A percentile compares a stretch with the other conserved stretches of the same genome.
Conservation (phyloP, 257 asterid species). For the Capsicum pubescens region DNA sequence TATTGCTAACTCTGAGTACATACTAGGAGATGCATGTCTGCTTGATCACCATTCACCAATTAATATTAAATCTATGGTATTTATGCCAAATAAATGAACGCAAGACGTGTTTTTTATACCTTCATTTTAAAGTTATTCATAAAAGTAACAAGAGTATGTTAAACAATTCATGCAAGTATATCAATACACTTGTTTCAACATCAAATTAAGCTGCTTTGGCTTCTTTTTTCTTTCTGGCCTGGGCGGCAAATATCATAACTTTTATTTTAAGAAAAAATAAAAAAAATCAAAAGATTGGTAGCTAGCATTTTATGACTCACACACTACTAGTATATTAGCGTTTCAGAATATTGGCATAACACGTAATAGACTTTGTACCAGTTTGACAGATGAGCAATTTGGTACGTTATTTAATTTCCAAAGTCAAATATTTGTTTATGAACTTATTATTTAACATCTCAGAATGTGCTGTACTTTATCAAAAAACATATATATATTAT, state of each 20-base stretch:
- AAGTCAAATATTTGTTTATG: not conserved
- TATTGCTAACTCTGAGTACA: not conserved
- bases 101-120: too few relatives aligned
- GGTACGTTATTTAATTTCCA: not conserved
- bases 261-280: too few relatives aligned
- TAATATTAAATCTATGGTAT: too few relatives aligned
- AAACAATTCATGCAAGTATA: too few relatives aligned
- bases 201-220: not conserved
- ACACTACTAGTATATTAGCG: not conserved
- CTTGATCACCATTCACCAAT: too few relatives aligned
- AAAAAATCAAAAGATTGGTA: not conserved
- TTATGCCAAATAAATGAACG: too few relatives aligned
- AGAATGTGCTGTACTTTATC: constrained; percentile 4
- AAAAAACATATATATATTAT: not conserved
- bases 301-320: constrained; percentile 11
- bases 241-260: not conserved
- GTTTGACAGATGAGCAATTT: not conserved
- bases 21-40: too few relatives aligned
- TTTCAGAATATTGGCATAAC: not conserved
- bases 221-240: not conserved
- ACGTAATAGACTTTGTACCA: not conserved
- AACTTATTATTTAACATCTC: not conserved
- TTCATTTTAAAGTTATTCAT: too few relatives aligned
- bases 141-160: too few relatives aligned
- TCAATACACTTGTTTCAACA: not conserved